These are phyloP conservation scores for Grosmannia serpens DNA, from an alignment of 2,329 filamentous ascomycete genomes.

Conservation along the genomic window DNA sequence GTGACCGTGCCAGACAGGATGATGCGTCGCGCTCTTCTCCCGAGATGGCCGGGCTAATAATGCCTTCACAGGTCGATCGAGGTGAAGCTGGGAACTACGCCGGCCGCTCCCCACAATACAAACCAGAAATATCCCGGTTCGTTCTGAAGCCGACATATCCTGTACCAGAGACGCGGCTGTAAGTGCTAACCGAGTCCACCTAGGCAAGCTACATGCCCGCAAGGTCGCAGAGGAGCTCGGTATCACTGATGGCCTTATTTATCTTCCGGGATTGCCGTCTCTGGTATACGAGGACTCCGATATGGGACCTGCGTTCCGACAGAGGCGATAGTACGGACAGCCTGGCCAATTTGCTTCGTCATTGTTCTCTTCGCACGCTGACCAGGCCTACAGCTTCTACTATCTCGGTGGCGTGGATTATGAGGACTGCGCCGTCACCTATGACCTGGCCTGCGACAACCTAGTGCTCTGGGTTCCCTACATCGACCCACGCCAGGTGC, in stretches of 20 bases:
- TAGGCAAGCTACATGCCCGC: conserved; percentile 45
- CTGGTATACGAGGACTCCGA: conserved; percentile 47
- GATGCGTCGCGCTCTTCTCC: not conserved
- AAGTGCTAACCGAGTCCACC: not conserved
- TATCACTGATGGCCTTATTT: conserved; percentile 39
- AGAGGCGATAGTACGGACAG: conserved; percentile 42
- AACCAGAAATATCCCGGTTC: not conserved
- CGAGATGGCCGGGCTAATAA: not conserved
- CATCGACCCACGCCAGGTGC: conserved; percentile 46
- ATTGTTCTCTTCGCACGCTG: not conserved
- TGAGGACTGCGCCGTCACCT: conserved; percentile 43
- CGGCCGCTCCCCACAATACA: not conserved
- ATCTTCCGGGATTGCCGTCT: conserved; percentile 40
- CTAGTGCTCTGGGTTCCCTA: conserved; percentile 65
- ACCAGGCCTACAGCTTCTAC: conserved; percentile 35
- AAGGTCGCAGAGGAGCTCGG: conserved; percentile 42
- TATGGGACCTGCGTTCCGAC: conserved; percentile 42
- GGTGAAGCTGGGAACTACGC: not conserved
- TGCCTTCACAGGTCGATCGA: conserved; percentile 1
- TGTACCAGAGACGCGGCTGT: not conserved
- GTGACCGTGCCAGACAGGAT: conserved; percentile 14
- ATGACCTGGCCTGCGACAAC: conserved; percentile 45
- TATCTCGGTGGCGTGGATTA: conserved; percentile 46
- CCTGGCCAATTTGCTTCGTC: not conserved
- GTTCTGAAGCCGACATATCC: not conserved